These are phyloP conservation scores for Carpinus fangiana DNA, from an alignment of 306 rosid species.

Conservation along the genomic window DNA sequence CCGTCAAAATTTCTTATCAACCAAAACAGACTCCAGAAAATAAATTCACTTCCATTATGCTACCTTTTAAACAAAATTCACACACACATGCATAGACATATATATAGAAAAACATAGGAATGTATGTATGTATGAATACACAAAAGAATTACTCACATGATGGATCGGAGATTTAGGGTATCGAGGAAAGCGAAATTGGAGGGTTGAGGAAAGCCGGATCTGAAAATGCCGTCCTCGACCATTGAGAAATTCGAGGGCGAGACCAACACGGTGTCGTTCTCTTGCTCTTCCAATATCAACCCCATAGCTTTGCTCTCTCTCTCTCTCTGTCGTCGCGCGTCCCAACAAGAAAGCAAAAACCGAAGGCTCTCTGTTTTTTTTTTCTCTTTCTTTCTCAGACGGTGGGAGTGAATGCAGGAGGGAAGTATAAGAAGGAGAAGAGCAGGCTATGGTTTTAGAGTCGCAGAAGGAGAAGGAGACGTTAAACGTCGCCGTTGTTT, in stretches of 20 bases:
- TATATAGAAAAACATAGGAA: not conserved
- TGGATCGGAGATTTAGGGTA: slow-evolving; percentile 70
- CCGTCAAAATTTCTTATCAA: not conserved
- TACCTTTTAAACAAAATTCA: too few species aligned
- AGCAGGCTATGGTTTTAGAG: not conserved
- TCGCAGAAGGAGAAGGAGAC: not conserved
- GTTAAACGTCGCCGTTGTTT: slow-evolving; percentile 14
- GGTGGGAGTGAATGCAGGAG: not conserved
- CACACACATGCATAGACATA: too few species aligned
- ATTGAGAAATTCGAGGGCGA: slow-evolving; percentile 85
- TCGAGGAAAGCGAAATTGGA: slow-evolving; percentile 66
- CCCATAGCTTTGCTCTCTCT: slow-evolving; percentile 33
- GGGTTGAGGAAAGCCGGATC: slow-evolving; percentile 77
- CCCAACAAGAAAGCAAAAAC: not conserved
- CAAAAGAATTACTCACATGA: slow-evolving; percentile 55
- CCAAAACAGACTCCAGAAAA: not conserved
- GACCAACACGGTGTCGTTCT: slow-evolving; percentile 42
- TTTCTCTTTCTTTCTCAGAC: too few species aligned
- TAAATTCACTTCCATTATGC: not conserved
- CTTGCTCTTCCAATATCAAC: slow-evolving; percentile 33
- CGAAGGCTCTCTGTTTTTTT: not conserved
- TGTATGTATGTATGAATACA: not conserved
- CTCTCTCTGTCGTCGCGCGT: too few species aligned
- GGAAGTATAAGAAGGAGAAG: not conserved
- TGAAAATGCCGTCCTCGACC: slow-evolving; percentile 90